Evolutionary conservation across 257 asterid genomes (phyloP).

Genomic region (Solanum chmielewskii): DNA sequence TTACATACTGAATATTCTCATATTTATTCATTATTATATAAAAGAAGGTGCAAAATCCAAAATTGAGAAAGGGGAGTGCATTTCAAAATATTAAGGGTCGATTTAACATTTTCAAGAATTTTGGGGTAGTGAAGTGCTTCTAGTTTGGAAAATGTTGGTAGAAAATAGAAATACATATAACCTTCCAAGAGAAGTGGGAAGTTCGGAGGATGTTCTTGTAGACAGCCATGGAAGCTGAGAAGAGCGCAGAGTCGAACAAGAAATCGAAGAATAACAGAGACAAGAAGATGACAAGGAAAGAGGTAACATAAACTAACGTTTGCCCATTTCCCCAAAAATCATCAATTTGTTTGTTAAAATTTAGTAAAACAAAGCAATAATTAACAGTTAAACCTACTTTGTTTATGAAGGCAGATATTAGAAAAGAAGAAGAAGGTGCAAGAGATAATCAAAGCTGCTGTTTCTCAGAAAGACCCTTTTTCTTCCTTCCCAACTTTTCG

Average conservation of each 20-base stretch:
- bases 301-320: conserved; percentile 17
- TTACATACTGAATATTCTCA: background rate
- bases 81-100: background rate
- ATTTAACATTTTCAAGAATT: background rate
- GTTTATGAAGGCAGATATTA: conserved; percentile 37
- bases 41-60: no score
- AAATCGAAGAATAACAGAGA: conserved; percentile 1
- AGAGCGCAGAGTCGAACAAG: background rate
- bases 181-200: background rate
- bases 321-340: background rate
- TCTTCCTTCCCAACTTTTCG: conserved; percentile 39
- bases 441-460: conserved; percentile 39
- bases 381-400: background rate
- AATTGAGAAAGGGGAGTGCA: background rate
- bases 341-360: background rate
- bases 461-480: conserved; percentile 45
- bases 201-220: background rate
- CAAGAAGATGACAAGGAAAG: conserved; percentile 31
- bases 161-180: background rate
- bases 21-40: no score
- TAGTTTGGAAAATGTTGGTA: background rate
- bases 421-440: conserved; percentile 54
- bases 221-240: conserved; percentile 22
- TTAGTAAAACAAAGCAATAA: background rate
- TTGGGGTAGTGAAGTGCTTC: background rate